Evolutionary conservation across 805 yeast species (phyloP), one percentile per base, ranked within the genome.

Genomic region (Grigorovia transvaalensis): DNA sequence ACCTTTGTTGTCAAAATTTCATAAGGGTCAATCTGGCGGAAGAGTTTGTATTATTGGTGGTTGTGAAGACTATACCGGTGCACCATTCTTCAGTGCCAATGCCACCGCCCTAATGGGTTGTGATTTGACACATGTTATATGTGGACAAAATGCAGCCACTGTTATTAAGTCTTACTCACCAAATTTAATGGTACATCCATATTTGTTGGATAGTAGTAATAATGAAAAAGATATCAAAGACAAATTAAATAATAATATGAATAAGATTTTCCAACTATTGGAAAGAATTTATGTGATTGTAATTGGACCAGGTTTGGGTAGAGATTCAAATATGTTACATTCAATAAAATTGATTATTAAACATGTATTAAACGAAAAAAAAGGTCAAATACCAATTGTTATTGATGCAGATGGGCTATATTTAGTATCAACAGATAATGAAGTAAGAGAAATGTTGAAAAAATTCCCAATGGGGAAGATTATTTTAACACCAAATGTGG

Each of bases 1-100:
- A 43, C 97, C 96, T 1, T 69, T 90, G 38, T 69, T 76, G 2
- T 80, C 86, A 5, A 60, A 64, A 15, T 85, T 85, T 65, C 84
- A 91, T 70, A 91, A 91, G 66, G 99, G 99, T 20, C 98, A 91
- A 65, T 75, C 80, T 6, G 98, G 98, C 6, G 98, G 98, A 4
- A 76, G 88, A 53, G 74, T 91, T 1, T 88, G 84, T 11, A 87
- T 91, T 0, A 78, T 91, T 55, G 99, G 99, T 20, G 99, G 99
- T 1, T 84, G 93, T 66, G 90, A 86, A 65, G 97, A 91, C 65
- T 91, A 89, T 65, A 90, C 97, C 0, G 99, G 99, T 0, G 99
- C 99, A 0, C 98, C 98, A 1, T 93, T 75, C 67, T 93, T 93
- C 66, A 78, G 95, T 40, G 85, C 95, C 5, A 84, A 85, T 64